Evolutionary conservation across 2,329 filamentous ascomycete genomes (phyloP).

Genomic region (Achaetomium macrosporum): DNA sequence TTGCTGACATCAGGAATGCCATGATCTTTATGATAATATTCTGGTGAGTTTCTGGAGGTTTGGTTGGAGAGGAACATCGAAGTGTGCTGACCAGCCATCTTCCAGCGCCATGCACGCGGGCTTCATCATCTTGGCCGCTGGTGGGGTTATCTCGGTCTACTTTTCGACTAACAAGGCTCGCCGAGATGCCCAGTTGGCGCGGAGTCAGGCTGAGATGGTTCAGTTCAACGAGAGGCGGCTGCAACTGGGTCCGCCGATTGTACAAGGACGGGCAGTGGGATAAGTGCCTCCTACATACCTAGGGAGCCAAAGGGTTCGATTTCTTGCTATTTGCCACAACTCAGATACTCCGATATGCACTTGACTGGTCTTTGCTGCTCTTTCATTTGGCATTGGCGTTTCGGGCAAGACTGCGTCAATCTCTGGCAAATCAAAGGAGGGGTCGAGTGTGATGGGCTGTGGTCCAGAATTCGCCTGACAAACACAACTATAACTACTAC

Average conservation of each 20-base stretch:
- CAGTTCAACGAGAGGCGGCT: conserved; percentile 13
- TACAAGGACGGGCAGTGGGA: background rate
- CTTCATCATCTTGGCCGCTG: conserved; percentile 16
- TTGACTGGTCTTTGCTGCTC: no score
- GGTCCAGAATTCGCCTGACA: no score
- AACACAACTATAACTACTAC: no score
- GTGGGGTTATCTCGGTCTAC: conserved; percentile 11
- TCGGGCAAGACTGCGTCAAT: no score
- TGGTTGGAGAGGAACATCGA: background rate
- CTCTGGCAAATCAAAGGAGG: no score
- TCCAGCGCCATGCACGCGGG: conserved; percentile 16
- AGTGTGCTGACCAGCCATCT: background rate
- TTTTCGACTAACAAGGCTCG: background rate
- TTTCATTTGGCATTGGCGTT: no score
- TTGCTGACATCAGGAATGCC: conserved; percentile 16
- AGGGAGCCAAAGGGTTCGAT: no score
- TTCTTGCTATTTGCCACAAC: no score
- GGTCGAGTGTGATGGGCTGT: no score
- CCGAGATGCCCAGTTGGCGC: background rate
- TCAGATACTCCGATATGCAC: no score
- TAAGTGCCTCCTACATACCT: no score
- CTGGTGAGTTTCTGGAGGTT: conserved; percentile 9
- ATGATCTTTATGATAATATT: conserved; percentile 25
- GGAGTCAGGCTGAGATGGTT: conserved; percentile 17
- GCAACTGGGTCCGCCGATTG: background rate